Conservation (phyloP, 2,329 filamentous ascomycete genomes). For the Calcarisporium arbuscula region DNA sequence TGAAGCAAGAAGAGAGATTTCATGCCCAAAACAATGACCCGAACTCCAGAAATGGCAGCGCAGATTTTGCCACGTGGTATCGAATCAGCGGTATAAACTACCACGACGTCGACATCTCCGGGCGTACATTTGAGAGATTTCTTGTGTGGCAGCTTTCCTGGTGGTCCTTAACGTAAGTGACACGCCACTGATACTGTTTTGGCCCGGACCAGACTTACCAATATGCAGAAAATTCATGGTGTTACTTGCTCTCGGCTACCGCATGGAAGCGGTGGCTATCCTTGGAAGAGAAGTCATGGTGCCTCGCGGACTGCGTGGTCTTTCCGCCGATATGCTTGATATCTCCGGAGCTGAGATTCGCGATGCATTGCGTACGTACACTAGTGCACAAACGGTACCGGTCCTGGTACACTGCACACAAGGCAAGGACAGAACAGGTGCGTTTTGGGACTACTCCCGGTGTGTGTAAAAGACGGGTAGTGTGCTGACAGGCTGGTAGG, state of each 20-base stretch:
- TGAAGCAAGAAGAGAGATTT: slow-evolving; percentile 59
- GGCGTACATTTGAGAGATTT: slow-evolving; percentile 60
- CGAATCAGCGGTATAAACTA: slow-evolving; percentile 60
- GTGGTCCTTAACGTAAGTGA: slow-evolving; percentile 53
- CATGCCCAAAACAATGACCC: slow-evolving; percentile 38
- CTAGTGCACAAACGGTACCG: slow-evolving; percentile 44
- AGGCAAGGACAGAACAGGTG: slow-evolving; percentile 67
- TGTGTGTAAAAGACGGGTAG: too few relatives aligned
- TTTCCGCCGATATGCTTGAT: slow-evolving; percentile 64
- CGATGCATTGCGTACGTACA: slow-evolving; percentile 23
- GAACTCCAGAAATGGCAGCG: slow-evolving; percentile 32
- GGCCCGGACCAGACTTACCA: not conserved
- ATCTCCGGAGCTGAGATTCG: slow-evolving; percentile 58
- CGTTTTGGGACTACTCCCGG: not conserved
- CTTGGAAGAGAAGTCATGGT: slow-evolving; percentile 66
- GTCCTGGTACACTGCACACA: slow-evolving; percentile 78
- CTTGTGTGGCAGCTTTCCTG: slow-evolving; percentile 64
- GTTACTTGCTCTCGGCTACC: slow-evolving; percentile 60
- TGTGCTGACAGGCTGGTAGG: slow-evolving; percentile 36
- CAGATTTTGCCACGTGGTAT: slow-evolving; percentile 46
- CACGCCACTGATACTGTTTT: not conserved
- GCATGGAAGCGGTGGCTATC: slow-evolving; percentile 62
- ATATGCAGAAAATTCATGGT: slow-evolving; percentile 39
- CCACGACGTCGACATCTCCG: slow-evolving; percentile 66
- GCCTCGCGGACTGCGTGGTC: slow-evolving; percentile 62